A percentile compares a stretch with the other conserved stretches of the same genome.
phyloP scores from a whole-genome alignment of 2,329 filamentous ascomycete species.

The Cercospora sp. region DNA sequence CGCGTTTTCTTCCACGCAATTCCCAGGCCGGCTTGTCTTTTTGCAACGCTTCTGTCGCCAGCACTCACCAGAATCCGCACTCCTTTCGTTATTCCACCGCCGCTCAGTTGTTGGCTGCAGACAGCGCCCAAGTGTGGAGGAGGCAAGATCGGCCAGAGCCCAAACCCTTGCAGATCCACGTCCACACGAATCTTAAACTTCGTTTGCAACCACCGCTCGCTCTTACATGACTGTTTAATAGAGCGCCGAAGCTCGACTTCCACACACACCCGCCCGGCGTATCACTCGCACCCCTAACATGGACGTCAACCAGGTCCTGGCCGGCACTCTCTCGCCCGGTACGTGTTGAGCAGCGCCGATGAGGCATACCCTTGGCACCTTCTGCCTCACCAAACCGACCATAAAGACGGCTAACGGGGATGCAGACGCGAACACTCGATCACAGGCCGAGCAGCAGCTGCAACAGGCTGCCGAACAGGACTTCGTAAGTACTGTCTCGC shows the following conservation, averaged over 20 bases:
- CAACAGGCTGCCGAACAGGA: constrained; percentile 88
- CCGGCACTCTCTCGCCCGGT: constrained; percentile 95
- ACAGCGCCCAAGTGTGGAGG: neutral
- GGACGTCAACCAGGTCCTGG: constrained; percentile 97
- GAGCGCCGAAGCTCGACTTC: constrained; percentile 30
- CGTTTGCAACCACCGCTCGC: neutral
- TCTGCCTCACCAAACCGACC: constrained; percentile 23
- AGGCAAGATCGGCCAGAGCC: neutral
- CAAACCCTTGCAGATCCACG: constrained; percentile 3
- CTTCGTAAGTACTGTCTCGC: constrained; percentile 68
- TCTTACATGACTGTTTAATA: constrained; percentile 19
- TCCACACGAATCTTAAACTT: constrained; percentile 8
- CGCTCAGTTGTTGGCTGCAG: neutral
- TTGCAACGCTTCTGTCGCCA: neutral
- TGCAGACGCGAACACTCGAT: constrained; percentile 83
- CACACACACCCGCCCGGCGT: constrained; percentile 2
- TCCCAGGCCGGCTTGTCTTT: neutral
- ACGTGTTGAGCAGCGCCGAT: constrained; percentile 47
- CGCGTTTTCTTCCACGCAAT: neutral
- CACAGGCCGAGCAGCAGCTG: constrained; percentile 91
- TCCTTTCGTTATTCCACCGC: neutral
- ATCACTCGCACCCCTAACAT: constrained; percentile 73
- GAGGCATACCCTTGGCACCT: constrained; percentile 18
- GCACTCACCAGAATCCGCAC: neutral
- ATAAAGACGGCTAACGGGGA: constrained; percentile 31